phyloP scores from a whole-genome alignment of 2,329 filamentous ascomycete species.

The Tolypocladium tundrense region DNA sequence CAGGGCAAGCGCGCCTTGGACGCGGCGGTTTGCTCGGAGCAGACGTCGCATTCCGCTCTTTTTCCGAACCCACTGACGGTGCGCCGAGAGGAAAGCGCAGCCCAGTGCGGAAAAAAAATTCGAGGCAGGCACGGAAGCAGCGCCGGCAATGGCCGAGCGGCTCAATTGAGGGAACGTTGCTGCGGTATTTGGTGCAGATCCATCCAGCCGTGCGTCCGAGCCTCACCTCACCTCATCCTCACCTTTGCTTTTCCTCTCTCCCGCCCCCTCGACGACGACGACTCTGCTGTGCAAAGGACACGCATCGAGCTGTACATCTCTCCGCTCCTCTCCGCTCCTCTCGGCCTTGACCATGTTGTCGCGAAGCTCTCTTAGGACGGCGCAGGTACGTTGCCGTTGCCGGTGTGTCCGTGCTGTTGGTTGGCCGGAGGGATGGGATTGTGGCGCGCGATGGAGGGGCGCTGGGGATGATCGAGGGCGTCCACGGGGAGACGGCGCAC shows the following conservation, averaged over 20 bases:
- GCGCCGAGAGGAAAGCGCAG: neutral
- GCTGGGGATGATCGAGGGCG: neutral
- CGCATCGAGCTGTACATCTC: constrained; percentile 2
- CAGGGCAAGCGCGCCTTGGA: neutral
- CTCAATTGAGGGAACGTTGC: constrained; percentile 1
- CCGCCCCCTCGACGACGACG: neutral
- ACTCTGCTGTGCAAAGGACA: neutral
- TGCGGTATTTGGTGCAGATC: neutral
- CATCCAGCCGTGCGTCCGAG: neutral
- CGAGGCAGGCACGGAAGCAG: neutral
- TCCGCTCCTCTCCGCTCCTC: neutral
- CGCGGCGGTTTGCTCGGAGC: constrained; percentile 7
- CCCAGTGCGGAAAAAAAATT: neutral
- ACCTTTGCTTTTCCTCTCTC: neutral
- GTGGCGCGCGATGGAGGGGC: neutral
- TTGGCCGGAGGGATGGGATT: neutral
- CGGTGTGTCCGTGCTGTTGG: constrained; percentile 1
- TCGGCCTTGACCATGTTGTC: constrained; percentile 40
- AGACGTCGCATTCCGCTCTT: constrained; percentile 12
- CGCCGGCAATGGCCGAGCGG: constrained; percentile 1
- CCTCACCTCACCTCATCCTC: constrained; percentile 1
- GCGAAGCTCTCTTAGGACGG: constrained; percentile 44
- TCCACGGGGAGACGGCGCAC: neutral
- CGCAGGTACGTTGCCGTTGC: constrained; percentile 38
- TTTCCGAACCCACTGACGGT: constrained; percentile 1